phyloP scores from a whole-genome alignment of 1,139 yeast genomes.

The Kodamaea plutei region DNA sequence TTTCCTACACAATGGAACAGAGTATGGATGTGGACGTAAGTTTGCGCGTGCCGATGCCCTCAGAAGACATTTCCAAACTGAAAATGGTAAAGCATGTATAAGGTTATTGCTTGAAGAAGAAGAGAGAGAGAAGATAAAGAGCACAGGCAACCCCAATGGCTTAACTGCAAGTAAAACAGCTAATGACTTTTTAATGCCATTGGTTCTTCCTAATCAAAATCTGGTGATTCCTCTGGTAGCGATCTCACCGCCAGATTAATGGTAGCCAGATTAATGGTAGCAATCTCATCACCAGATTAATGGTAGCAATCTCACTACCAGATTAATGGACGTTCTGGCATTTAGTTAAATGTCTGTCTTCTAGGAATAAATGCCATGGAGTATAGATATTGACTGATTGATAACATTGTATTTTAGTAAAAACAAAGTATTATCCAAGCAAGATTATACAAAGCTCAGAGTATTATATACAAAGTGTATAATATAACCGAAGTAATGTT shows the following conservation, averaged over 20 bases:
- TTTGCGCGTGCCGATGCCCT: slow-evolving; percentile 96
- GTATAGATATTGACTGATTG: too few relatives aligned
- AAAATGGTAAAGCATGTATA: slow-evolving; percentile 85
- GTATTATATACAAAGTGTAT: too few relatives aligned
- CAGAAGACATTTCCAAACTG: slow-evolving; percentile 91
- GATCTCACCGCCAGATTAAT: slow-evolving; percentile 36
- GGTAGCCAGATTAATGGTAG: too few relatives aligned
- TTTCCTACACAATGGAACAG: slow-evolving; percentile 52
- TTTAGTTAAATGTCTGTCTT: too few relatives aligned
- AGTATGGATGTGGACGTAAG: slow-evolving; percentile 90
- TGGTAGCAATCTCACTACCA: too few relatives aligned
- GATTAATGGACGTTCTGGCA: too few relatives aligned
- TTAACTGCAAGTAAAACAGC: slow-evolving; percentile 10
- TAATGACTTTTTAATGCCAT: slow-evolving; percentile 8
- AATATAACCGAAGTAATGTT: too few relatives aligned
- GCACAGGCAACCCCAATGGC: slow-evolving; percentile 9
- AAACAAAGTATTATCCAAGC: too few relatives aligned
- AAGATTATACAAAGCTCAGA: too few relatives aligned
- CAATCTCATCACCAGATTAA: too few relatives aligned
- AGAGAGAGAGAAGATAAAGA: slow-evolving; percentile 26
- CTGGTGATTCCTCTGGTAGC: slow-evolving; percentile 29
- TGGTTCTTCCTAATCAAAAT: slow-evolving; percentile 4
- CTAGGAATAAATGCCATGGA: too few relatives aligned
- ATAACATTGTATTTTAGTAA: too few relatives aligned
- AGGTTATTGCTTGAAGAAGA: slow-evolving; percentile 70